Evolutionary conservation across 225 moss, liverwort and hornwort genomes (phyloP).

Genomic region (Neckera pumila): DNA sequence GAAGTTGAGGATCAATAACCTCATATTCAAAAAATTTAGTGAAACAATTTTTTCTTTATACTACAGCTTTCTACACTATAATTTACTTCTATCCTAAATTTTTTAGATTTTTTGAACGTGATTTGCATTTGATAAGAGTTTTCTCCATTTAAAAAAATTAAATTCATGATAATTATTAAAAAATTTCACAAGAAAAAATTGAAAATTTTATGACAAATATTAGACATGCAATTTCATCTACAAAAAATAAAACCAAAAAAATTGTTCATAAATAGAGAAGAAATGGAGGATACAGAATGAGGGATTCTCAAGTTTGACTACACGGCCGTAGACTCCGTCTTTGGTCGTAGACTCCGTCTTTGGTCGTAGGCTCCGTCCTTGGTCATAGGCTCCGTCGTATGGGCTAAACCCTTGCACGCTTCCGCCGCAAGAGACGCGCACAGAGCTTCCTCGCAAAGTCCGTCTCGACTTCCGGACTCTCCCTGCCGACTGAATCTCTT

Average conservation of each 20-base stretch:
- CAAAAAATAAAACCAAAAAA: too few relatives aligned
- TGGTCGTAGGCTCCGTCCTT: not conserved
- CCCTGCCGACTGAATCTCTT: not conserved
- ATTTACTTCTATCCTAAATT: not conserved
- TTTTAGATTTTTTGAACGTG: not conserved
- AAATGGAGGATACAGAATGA: not conserved
- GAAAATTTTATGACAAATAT: not conserved
- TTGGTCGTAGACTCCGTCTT: too few relatives aligned
- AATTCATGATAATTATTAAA: fast-evolving
- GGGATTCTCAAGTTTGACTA: not conserved
- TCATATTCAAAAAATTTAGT: not conserved
- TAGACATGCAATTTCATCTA: not conserved
- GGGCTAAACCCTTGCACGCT: not conserved
- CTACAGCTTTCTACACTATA: fast-evolving
- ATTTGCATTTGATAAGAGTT: not conserved
- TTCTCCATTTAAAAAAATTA: not conserved
- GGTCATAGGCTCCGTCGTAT: not conserved
- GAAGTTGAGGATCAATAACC: not conserved
- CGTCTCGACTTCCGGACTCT: not conserved
- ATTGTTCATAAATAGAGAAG: too few relatives aligned
- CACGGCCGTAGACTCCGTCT: too few relatives aligned
- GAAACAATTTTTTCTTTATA: not conserved
- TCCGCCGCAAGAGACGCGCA: not conserved
- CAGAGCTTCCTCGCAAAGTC: not conserved
- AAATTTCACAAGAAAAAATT: not conserved